phyloP scores from a whole-genome alignment of 805 yeast species.

The Ogataea neopini region DNA sequence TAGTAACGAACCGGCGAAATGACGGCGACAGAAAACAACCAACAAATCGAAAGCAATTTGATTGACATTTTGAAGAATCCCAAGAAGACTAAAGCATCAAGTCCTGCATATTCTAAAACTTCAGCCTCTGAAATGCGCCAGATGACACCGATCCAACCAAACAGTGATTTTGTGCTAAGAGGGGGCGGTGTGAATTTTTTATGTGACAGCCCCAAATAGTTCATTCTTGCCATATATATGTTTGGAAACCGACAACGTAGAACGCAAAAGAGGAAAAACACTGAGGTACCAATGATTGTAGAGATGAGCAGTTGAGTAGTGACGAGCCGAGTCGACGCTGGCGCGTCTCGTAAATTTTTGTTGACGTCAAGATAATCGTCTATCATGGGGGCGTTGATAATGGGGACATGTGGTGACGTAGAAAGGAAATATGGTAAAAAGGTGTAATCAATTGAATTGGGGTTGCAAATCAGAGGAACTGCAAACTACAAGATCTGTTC shows the following conservation, averaged over 20 bases:
- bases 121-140: slow-evolving; percentile 69
- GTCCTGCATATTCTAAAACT: slow-evolving; percentile 84
- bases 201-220: slow-evolving; percentile 42
- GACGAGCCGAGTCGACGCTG: slow-evolving; percentile 52
- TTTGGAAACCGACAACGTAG: slow-evolving; percentile 75
- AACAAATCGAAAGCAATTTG: slow-evolving; percentile 60
- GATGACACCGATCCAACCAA: slow-evolving; percentile 80
- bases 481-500: too few relatives aligned
- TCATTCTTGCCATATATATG: slow-evolving; percentile 78
- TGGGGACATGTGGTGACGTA: not conserved
- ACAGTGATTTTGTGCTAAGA: slow-evolving; percentile 55
- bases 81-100: slow-evolving; percentile 90
- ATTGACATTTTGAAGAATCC: slow-evolving; percentile 91
- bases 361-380: slow-evolving; percentile 20
- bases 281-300: slow-evolving; percentile 60
- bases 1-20: slow-evolving; percentile 85
- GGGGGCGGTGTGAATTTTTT: slow-evolving; percentile 55
- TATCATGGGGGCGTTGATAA: slow-evolving; percentile 13
- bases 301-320: slow-evolving; percentile 80
- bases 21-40: slow-evolving; percentile 67
- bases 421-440: too few relatives aligned
- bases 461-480: not conserved
- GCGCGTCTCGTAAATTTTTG: slow-evolving; percentile 35
- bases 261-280: slow-evolving; percentile 68
- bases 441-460: not conserved